Conservation (phyloP, 352 stramenopile species). For the Phytophthora tubulina region DNA sequence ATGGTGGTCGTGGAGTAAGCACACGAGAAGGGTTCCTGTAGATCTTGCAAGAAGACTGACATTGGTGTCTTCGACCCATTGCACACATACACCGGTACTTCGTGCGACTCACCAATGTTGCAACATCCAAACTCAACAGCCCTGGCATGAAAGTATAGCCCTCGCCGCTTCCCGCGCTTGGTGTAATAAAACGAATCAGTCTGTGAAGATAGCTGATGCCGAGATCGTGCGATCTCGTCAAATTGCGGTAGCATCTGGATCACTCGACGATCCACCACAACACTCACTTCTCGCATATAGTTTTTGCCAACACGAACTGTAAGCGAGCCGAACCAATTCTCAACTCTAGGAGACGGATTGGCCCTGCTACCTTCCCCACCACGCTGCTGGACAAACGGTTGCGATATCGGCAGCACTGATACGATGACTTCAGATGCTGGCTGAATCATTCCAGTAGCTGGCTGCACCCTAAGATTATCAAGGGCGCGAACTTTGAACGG, state of each 20-base stretch:
- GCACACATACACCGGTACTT: slow-evolving; percentile 89
- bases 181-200: slow-evolving; percentile 90
- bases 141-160: slow-evolving; percentile 86
- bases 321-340: slow-evolving; percentile 76
- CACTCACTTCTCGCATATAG: slow-evolving; percentile 68
- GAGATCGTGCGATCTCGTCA: slow-evolving; percentile 66
- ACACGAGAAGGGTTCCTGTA: slow-evolving; percentile 83
- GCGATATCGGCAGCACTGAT: slow-evolving; percentile 63
- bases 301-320: slow-evolving; percentile 63
- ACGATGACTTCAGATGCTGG: slow-evolving; percentile 57
- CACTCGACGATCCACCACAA: slow-evolving; percentile 60
- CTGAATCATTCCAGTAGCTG: slow-evolving; percentile 51
- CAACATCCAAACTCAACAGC: slow-evolving; percentile 87
- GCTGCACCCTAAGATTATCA: slow-evolving; percentile 67
- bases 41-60: slow-evolving; percentile 85
- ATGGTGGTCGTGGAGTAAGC: slow-evolving; percentile 81
- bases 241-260: slow-evolving; percentile 61
- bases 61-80: slow-evolving; percentile 84
- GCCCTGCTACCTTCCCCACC: slow-evolving; percentile 22
- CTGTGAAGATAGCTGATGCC: slow-evolving; percentile 74
- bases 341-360: slow-evolving; percentile 18
- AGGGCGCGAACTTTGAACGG: slow-evolving; percentile 64
- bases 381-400: slow-evolving; percentile 47
- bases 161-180: slow-evolving; percentile 75
- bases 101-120: slow-evolving; percentile 74